A percentile compares a stretch with the other conserved stretches of the same genome.
Conservation (phyloP, 169 alveolate genomes). For the Eimeria praecox region DNA sequence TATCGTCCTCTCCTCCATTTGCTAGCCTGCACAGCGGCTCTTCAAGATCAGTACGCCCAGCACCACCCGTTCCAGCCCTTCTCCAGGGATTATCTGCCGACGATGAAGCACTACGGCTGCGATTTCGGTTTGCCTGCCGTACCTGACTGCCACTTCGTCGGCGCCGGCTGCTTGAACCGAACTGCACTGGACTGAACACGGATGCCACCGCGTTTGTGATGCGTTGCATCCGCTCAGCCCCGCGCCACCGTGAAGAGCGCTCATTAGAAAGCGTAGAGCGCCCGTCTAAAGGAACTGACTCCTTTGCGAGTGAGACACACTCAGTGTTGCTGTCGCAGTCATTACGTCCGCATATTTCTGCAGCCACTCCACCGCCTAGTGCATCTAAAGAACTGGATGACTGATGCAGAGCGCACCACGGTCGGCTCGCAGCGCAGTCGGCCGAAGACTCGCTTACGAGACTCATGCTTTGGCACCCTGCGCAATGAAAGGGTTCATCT, state of each 20-base stretch:
- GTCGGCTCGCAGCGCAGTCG: conserved; percentile 41
- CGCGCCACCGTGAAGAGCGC: conserved; percentile 63
- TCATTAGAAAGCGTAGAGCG: conserved; percentile 57
- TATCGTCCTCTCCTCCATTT: conserved; percentile 26
- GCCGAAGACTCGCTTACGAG: conserved; percentile 54
- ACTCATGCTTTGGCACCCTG: conserved; percentile 42
- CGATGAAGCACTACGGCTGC: conserved; percentile 53
- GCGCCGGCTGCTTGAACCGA: conserved; percentile 53
- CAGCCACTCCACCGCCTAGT: background rate
- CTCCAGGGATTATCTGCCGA: conserved; percentile 51
- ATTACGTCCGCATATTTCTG: background rate
- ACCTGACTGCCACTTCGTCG: conserved; percentile 26
- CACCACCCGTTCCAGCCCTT: conserved; percentile 45
- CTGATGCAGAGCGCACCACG: conserved; percentile 18
- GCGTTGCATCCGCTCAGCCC: conserved; percentile 72
- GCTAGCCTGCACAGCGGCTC: conserved; percentile 62
- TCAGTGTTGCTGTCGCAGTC: conserved; percentile 43
- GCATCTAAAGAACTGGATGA: conserved; percentile 57
- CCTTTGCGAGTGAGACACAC: conserved; percentile 38
- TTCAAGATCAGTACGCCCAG: conserved; percentile 50
- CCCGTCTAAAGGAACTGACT: conserved; percentile 39
- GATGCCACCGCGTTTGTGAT: conserved; percentile 55
- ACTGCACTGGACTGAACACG: conserved; percentile 55
- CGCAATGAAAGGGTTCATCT: conserved; percentile 60
- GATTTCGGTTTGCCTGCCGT: conserved; percentile 20